Base-by-base conservation (phyloP, 2,329 filamentous ascomycete species). In the Chlorencoelia australis region DNA sequence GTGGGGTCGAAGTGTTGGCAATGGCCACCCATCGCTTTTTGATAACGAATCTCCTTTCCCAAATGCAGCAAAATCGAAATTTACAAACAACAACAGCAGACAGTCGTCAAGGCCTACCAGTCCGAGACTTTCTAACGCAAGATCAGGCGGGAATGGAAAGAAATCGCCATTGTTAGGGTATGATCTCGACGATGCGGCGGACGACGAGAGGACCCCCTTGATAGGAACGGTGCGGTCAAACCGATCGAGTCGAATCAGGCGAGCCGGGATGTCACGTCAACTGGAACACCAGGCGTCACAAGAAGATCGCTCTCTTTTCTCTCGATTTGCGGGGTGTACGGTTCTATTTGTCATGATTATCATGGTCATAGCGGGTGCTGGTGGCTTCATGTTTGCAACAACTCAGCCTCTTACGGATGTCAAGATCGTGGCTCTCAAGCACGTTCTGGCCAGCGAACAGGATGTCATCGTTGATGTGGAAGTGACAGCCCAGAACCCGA, bases 381-480 rank as follows among this genome's bases (percentile, higher is more conserved):
- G 91, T 24, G 84, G 82, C 15, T 91, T 96, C 58, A 78, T 95
- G 60, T 82, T 95, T 60, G 84, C 87, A 30, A 89, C 88, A 14
- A 94, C 88, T 19, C 87, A 94, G 54, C 84, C 88, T 5, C 71
- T 98, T 31, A 73, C 75, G 17, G 76, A 83, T 45, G 82, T 96
- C 40, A 69, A 81, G 45, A 75, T 96, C 29, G 67, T 81, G 37
- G 79, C 80, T 45, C 86, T 98, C 47, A 76, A 82, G 50, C 93
- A 94, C 48, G 86, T 98, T 16, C 72, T 96, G 32, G 88, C 88
- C 2, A 94, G 85, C 50, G 85, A 94, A 58, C 85, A 94, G 58
- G 88, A 96, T 57, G 71, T 98, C 27, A 94, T 98, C 75, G 73
- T 96, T 52, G 89, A 98, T 58, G 64, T 98, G 32, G 76, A 84